Percentiles rank a stretch among this genome's conserved stretches.
phyloP scores from a whole-genome alignment of 1,284 basidiomycete genomes.

The Ceratobasidium sp. region DNA sequence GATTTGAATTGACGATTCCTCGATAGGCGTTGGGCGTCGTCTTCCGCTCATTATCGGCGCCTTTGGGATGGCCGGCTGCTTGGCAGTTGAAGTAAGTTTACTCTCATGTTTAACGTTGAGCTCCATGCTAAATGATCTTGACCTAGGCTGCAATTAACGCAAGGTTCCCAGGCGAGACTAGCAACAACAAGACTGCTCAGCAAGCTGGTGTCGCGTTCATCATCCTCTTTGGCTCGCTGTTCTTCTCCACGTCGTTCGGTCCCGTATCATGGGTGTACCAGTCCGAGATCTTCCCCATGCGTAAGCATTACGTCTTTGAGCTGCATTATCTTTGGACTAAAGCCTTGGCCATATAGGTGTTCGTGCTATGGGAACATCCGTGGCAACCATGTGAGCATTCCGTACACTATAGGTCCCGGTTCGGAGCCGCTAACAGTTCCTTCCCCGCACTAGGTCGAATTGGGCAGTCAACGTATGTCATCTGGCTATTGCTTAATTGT shows the following conservation, averaged over 20 bases:
- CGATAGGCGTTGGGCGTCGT: constrained; percentile 32
- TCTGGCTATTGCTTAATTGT: no score
- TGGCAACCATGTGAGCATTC: constrained; percentile 48
- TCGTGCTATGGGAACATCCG: constrained; percentile 50
- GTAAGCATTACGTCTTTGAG: constrained; percentile 28
- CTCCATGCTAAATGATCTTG: neutral
- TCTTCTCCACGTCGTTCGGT: constrained; percentile 39
- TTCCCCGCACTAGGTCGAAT: constrained; percentile 45
- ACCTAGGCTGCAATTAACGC: constrained; percentile 38
- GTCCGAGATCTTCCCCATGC: constrained; percentile 55
- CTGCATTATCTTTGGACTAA: neutral
- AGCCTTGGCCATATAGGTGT: constrained; percentile 30
- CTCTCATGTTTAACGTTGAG: neutral
- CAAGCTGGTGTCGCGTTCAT: constrained; percentile 40
- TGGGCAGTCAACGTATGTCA: constrained; percentile 48
- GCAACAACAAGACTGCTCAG: constrained; percentile 32
- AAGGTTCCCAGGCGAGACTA: constrained; percentile 31
- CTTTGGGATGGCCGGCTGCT: constrained; percentile 35
- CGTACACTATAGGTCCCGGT: no score
- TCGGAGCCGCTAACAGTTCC: no score
- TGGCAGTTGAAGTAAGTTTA: constrained; percentile 27
- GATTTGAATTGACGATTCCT: constrained; percentile 13
- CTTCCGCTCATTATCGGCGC: constrained; percentile 37
- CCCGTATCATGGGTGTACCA: constrained; percentile 53
- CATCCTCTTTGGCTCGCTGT: constrained; percentile 40